phyloP scores from a whole-genome alignment of 2,329 filamentous ascomycete species.

The Paracorniculantispora psalliotae region DNA sequence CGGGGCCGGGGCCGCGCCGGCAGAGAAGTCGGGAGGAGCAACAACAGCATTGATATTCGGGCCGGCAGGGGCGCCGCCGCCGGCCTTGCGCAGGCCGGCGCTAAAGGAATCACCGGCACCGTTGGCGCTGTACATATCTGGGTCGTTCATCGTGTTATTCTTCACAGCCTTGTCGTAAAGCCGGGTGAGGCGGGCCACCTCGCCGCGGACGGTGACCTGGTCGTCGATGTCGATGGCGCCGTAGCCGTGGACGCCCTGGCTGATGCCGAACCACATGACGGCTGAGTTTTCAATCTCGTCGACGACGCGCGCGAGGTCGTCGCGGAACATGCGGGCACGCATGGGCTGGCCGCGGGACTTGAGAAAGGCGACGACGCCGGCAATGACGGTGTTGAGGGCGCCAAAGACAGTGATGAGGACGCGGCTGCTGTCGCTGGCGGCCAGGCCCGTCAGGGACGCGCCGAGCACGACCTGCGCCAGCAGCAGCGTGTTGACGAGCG shows the following conservation, averaged over 20 bases:
- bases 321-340: slow-evolving; percentile 20
- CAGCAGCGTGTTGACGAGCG: slow-evolving; percentile 20
- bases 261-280: slow-evolving; percentile 22
- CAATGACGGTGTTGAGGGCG: slow-evolving; percentile 21
- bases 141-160: slow-evolving; percentile 20
- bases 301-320: slow-evolving; percentile 20
- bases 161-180: slow-evolving; percentile 22
- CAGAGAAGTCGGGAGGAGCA: not conserved
- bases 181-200: slow-evolving; percentile 20
- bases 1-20: not conserved
- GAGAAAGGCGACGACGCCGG: slow-evolving; percentile 20
- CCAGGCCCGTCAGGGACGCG: slow-evolving; percentile 20
- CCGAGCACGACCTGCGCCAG: slow-evolving; percentile 20
- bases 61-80: not conserved
- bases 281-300: slow-evolving; percentile 22
- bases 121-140: slow-evolving; percentile 19
- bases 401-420: slow-evolving; percentile 20
- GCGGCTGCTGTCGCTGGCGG: slow-evolving; percentile 17
- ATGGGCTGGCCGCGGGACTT: slow-evolving; percentile 21
- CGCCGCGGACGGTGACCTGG: slow-evolving; percentile 20
- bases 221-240: slow-evolving; percentile 21
- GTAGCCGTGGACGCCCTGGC: slow-evolving; percentile 17
- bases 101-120: slow-evolving; percentile 15
- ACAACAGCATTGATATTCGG: not conserved
- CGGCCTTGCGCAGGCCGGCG: slow-evolving; percentile 16